Evolutionary conservation across 345 rosid species (phyloP).

Genomic region (Cardamine occulta): DNA sequence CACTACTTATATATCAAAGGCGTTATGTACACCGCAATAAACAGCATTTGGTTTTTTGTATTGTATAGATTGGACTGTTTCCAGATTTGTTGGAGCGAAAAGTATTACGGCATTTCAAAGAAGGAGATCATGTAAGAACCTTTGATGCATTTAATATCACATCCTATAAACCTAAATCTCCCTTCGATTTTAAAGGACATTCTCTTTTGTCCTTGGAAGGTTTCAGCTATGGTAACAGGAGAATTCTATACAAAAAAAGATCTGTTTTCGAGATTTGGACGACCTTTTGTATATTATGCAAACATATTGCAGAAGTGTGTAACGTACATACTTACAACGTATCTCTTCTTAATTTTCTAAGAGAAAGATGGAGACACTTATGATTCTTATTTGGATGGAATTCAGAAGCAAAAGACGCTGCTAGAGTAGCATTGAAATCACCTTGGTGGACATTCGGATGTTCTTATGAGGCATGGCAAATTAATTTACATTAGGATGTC

Average conservation of each 20-base stretch:
- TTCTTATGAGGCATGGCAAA: conserved; percentile 58
- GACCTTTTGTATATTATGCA: conserved; percentile 86
- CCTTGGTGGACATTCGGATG: conserved; percentile 97
- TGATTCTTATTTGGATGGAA: conserved; percentile 49
- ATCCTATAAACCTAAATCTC: conserved; percentile 10
- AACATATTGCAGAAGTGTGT: conserved; percentile 68
- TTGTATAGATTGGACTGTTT: conserved; percentile 73
- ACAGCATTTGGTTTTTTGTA: background rate
- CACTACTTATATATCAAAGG: background rate
- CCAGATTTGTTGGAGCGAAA: conserved; percentile 85
- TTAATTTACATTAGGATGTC: no score
- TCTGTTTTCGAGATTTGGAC: conserved; percentile 86
- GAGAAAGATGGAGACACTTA: background rate
- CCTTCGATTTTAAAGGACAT: background rate
- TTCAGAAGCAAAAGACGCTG: conserved; percentile 87
- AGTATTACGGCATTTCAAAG: conserved; percentile 69
- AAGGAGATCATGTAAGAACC: conserved; percentile 69
- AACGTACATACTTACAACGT: conserved; percentile 4
- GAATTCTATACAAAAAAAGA: conserved; percentile 80
- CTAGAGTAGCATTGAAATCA: conserved; percentile 81
- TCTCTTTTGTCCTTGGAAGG: conserved; percentile 51
- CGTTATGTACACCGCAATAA: background rate
- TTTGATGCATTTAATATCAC: conserved; percentile 4
- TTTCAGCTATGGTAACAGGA: conserved; percentile 87
- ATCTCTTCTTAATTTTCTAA: background rate